Base-by-base conservation (phyloP, 1,284 basidiomycete species). In the Ustilago shanxiensis region DNA sequence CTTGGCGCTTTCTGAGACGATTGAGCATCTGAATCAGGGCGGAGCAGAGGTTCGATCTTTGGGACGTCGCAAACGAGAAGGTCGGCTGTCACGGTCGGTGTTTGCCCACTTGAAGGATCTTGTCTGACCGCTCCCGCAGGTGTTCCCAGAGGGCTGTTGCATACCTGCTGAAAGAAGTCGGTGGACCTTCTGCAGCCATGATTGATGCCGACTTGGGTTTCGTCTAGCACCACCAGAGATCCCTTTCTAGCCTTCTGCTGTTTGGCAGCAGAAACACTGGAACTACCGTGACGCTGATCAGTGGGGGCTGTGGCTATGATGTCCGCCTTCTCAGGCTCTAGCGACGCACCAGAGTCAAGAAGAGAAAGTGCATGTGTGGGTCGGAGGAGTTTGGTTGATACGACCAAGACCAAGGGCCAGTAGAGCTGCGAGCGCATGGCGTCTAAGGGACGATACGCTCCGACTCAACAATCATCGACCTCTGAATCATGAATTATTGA, bases 141-240 rank as follows among this genome's bases (percentile, higher is more conserved):
- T 7, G 47, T 37, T 5, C 26, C 24, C 3, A 41, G 37, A 0
- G 62, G 62, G 31, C 41, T 55, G 41, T 35, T 60, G 61, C 78
- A 79, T 18, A 79, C 66, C 28, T 72, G 57, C 6, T 61, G 68
- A 28, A 79, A 63, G 41, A 79, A 73, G 63, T 77, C 70, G n/a
- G 65, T 67, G 2, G 78, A 62, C 13, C 78, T 61, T 18, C 67
- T 61, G 69, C 77, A 79, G 39, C 72, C 72, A 16, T 50, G 62
- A 26, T 60, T 67, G 20, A 72, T 20, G 28, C 61, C 44, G 8
- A 35, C 5, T 9, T 64, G 57, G 29, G 60, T 31, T 20, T 31
- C 26, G 11, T 62, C 44, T 14, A 49, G 44, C 26, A 63, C 44
- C 5, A 73, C 53, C 2, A 67, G 45, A 8, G 65, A 60, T 14